Percentiles rank a stretch among this genome's conserved stretches.
These are phyloP conservation scores for Pseudogymnoascus sp. DNA, from an alignment of 2,329 filamentous ascomycete genomes.

Conservation along the genomic window DNA sequence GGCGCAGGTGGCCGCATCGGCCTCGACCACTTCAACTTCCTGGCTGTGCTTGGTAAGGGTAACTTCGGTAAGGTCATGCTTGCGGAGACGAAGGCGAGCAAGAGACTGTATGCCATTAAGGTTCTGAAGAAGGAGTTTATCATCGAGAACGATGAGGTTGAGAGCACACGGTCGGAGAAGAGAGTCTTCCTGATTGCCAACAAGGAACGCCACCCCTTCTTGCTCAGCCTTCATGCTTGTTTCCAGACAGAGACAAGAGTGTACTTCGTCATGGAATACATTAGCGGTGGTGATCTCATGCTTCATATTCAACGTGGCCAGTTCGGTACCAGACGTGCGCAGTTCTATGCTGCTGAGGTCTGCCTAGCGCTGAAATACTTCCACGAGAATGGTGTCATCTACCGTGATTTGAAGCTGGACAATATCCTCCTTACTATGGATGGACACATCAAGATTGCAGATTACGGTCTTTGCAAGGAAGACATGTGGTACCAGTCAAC, in stretches of 20 bases:
- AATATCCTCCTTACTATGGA: constrained; percentile 92
- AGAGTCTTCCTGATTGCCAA: constrained; percentile 95
- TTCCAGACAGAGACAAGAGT: constrained; percentile 98
- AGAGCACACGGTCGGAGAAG: constrained; percentile 96
- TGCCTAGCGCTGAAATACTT: constrained; percentile 97
- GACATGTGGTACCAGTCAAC: constrained; percentile 99
- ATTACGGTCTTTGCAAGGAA: constrained; percentile 98
- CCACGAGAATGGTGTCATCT: constrained; percentile 98
- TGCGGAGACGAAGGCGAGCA: constrained; percentile 87
- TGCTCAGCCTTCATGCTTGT: constrained; percentile 90
- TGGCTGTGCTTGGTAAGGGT: constrained; percentile 94
- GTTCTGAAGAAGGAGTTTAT: constrained; percentile 99
- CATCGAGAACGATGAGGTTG: constrained; percentile 98
- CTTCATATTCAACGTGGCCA: constrained; percentile 95
- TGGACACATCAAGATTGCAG: constrained; percentile 96
- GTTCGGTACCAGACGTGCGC: constrained; percentile 90
- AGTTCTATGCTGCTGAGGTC: constrained; percentile 98
- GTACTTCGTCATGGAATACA: constrained; percentile 99
- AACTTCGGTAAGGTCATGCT: constrained; percentile 99
- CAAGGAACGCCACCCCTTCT: constrained; percentile 91
- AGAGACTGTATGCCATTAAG: constrained; percentile 95
- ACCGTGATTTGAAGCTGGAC: constrained; percentile 72
- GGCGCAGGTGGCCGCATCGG: constrained; percentile 81
- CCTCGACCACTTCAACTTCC: constrained; percentile 97
- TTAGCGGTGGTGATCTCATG: constrained; percentile 97